Base-by-base conservation (phyloP, 2,329 filamentous ascomycete species). In the Fusarium xyrophilum region DNA sequence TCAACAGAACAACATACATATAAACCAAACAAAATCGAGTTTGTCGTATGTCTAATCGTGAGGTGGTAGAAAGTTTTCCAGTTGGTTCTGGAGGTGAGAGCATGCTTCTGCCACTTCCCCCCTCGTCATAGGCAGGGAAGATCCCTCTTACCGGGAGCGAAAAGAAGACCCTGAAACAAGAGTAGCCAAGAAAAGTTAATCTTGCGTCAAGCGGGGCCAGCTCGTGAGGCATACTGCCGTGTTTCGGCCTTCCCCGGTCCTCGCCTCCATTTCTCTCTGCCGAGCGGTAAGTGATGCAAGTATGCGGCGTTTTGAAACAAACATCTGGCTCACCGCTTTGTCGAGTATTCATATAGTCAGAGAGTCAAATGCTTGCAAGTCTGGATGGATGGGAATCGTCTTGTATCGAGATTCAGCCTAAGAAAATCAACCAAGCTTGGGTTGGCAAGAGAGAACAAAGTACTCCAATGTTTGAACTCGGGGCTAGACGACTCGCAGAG, bases 291-390 rank as follows among this genome's bases (percentile, higher is more conserved):
- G 5, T 14, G 21, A 25, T 48, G 46, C 12, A 17, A 38, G 14
- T 21, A 38, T 27, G 47, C 10, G 23, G 33, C 23, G 47, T n/a
- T 38, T 19, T 32, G 35, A 52, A 43, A 42, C 35, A 52, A 23
- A 5, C 2, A 15, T 3, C 14, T 23, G 10, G 1, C 27, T 30
- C 50, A 43, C 50, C 25, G 35, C 50, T n/a, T 6, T 0, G 2
- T 2, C 3, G 15, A 28, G 27, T 14, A 23, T 21, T 2, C 19
- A 19, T 23, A 0, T 2, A 11, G 0, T 21, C 9, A 3, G 11
- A 27, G 2, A 15, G 1, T 8, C 5, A 15, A 6, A 46, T 12
- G 10, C 27, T 27, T 27, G 27, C 25, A 25, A 25, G 7, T 25
- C 25, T 25, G n/a, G n/a, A n/a, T n/a, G n/a, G 25, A 25, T 6